phyloP scores from a whole-genome alignment of 768 basidiomycete genomes.

The Mycena amicta region DNA sequence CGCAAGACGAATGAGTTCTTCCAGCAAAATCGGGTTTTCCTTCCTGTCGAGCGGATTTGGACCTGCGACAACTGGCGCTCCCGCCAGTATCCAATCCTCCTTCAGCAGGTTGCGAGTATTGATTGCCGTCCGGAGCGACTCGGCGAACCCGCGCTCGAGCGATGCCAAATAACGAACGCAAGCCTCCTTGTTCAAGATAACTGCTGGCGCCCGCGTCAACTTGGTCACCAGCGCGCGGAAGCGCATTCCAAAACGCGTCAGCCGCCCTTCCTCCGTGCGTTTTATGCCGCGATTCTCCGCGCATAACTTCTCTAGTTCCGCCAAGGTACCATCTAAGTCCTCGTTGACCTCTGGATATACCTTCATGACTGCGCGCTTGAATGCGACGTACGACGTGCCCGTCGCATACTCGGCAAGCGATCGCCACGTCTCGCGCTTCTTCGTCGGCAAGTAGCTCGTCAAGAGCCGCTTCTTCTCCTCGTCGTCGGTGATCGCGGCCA shows the following conservation, averaged over 20 bases:
- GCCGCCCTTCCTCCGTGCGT: constrained; percentile 1
- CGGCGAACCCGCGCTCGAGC: constrained; percentile 10
- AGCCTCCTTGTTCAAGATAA: constrained; percentile 15
- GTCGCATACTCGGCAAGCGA: neutral
- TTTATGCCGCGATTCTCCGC: constrained; percentile 3
- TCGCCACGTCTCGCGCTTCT: neutral
- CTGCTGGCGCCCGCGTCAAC: constrained; percentile 2
- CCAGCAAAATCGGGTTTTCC: constrained; percentile 10
- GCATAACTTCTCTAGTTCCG: neutral
- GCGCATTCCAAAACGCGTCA: constrained; percentile 11
- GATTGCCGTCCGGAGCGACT: constrained; percentile 2
- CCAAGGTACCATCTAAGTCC: neutral
- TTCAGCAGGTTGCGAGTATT: constrained; percentile 10
- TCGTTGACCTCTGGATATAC: constrained; percentile 2
- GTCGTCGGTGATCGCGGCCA: neutral
- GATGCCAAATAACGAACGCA: constrained; percentile 2
- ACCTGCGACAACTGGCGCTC: neutral
- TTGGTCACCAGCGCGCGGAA: constrained; percentile 6
- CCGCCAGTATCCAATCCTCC: neutral
- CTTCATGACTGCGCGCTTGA: neutral
- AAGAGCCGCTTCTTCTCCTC: constrained; percentile 2
- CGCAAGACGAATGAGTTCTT: constrained; percentile 13
- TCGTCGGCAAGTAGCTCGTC: neutral
- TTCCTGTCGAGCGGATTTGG: neutral
- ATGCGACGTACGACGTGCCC: neutral